phyloP scores from a whole-genome alignment of 176 grass and related monocot genomes.

The Chloris gayana region DNA sequence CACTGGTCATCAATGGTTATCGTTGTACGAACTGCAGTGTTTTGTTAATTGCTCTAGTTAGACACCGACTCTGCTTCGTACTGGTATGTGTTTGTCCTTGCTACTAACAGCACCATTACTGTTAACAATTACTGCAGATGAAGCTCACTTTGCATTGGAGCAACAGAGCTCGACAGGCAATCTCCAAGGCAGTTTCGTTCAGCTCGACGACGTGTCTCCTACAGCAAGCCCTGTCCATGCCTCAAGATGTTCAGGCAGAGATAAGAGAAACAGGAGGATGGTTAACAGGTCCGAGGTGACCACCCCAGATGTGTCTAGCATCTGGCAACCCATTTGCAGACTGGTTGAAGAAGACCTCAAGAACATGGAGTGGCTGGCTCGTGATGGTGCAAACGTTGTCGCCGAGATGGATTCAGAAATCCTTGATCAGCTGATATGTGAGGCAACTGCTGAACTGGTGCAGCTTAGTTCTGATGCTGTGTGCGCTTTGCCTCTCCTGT shows the following conservation, averaged over 20 bases:
- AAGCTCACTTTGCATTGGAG: background rate
- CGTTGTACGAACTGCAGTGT: background rate
- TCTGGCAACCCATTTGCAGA: slow-evolving; percentile 39
- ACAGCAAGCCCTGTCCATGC: background rate
- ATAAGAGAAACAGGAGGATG: slow-evolving; percentile 17
- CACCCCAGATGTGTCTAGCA: background rate
- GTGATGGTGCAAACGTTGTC: slow-evolving; percentile 1
- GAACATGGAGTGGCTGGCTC: slow-evolving; percentile 16
- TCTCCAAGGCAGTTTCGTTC: slow-evolving; percentile 4
- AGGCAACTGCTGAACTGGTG: slow-evolving; percentile 37
- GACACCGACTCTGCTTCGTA: background rate
- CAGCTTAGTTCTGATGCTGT: slow-evolving; percentile 17
- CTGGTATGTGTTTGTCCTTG: background rate
- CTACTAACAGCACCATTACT: slow-evolving; percentile 3
- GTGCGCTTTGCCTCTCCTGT: background rate
- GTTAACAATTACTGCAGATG: slow-evolving; percentile 29
- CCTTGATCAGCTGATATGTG: slow-evolving; percentile 48
- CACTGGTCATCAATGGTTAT: background rate
- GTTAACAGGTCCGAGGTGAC: slow-evolving; percentile 1
- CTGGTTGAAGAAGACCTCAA: slow-evolving; percentile 47
- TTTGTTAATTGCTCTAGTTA: background rate
- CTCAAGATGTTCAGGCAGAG: slow-evolving; percentile 11
- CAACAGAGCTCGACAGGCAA: slow-evolving; percentile 36
- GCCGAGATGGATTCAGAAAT: slow-evolving; percentile 26
- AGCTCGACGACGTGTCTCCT: background rate